Evolutionary conservation across 805 yeast genomes (phyloP).

Genomic region (Candida jianshihensis): DNA sequence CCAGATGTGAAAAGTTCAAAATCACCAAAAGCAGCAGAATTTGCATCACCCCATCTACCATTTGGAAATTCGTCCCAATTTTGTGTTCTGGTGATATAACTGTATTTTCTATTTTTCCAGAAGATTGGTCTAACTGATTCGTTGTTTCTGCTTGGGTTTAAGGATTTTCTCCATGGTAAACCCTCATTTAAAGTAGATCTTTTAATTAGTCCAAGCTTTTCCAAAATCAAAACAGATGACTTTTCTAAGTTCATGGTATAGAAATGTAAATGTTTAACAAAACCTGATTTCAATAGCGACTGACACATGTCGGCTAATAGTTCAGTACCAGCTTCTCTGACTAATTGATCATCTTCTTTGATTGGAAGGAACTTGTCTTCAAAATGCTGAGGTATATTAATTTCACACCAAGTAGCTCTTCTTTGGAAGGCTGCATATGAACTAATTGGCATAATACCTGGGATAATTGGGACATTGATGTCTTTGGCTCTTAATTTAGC

Average conservation of each 20-base stretch:
- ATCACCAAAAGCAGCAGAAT: conserved; percentile 96
- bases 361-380: conserved; percentile 65
- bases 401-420: conserved; percentile 92
- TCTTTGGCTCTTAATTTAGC: conserved; percentile 60
- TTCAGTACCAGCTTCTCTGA: conserved; percentile 79
- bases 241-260: conserved; percentile 97
- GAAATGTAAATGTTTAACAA: conserved; percentile 82
- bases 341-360: conserved; percentile 84
- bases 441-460: conserved; percentile 99
- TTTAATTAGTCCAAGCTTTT: conserved; percentile 53
- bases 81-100: conserved; percentile 82
- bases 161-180: conserved; percentile 88
- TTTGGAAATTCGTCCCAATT: conserved; percentile 98
- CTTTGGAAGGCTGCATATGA: conserved; percentile 88
- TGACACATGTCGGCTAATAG: conserved; percentile 80
- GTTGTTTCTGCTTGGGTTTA: conserved; percentile 69
- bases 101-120: conserved; percentile 90
- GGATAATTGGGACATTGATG: conserved; percentile 79
- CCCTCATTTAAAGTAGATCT: conserved; percentile 21
- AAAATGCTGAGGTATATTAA: conserved; percentile 71
- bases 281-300: conserved; percentile 60
- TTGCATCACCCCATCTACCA: conserved; percentile 97
- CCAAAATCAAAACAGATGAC: conserved; percentile 82
- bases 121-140: conserved; percentile 91
- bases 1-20: conserved; percentile 76